Evolutionary conservation across 192 early-diverging fungal species (phyloP).

Genomic region (Backusella tarrabulga): DNA sequence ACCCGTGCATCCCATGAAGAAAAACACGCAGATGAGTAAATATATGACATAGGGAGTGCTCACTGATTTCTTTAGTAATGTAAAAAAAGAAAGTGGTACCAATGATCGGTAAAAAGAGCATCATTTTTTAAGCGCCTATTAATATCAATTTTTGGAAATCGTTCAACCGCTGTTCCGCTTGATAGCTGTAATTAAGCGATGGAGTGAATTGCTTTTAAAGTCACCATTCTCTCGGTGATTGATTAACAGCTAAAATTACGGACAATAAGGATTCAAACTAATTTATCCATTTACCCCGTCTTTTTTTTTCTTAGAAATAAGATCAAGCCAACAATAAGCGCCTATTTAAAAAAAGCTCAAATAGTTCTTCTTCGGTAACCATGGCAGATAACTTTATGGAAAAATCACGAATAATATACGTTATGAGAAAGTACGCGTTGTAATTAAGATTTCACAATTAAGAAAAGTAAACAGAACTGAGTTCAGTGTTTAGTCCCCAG

Average conservation of each 20-base stretch:
- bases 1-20: not conserved
- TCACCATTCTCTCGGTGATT: constrained; percentile 12
- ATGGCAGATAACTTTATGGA: not conserved
- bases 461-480: not conserved
- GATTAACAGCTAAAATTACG: constrained; percentile 11
- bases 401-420: not conserved
- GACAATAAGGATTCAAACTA: not conserved
- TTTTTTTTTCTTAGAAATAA: constrained; percentile 4
- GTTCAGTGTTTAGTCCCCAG: constrained; percentile 18
- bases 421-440: not conserved
- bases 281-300: not conserved
- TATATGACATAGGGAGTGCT: constrained; percentile 4
- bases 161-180: constrained; percentile 15
- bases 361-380: not conserved
- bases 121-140: constrained; percentile 5
- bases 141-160: constrained; percentile 5
- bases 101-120: not conserved
- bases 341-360: constrained; percentile 8
- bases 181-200: constrained; percentile 15
- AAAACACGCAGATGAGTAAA: not conserved
- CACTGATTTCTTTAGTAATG: constrained; percentile 19
- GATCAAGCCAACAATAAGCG: not conserved
- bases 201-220: not conserved
- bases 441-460: not conserved
- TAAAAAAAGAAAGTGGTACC: constrained; percentile 10